Percentiles rank a stretch among this genome's conserved stretches.
Conservation (phyloP, 768 basidiomycete genomes). For the Lactarius evosmus region DNA sequence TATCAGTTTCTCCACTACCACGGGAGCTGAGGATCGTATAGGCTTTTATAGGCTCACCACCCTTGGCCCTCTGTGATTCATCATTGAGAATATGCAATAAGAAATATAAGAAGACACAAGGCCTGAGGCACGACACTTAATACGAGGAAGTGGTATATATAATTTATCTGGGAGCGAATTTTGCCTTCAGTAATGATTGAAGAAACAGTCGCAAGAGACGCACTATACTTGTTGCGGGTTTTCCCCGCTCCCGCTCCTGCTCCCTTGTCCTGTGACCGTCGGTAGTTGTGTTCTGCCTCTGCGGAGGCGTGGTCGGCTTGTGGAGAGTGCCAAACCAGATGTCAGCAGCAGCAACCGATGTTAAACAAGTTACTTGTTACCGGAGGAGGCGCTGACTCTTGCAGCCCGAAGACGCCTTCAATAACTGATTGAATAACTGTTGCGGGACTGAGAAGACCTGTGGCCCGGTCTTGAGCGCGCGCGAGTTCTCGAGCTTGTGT, state of each 20-base stretch:
- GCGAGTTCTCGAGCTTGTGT: slow-evolving; percentile 49
- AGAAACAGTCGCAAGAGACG: neutral
- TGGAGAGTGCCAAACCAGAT: neutral
- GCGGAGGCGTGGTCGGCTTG: neutral
- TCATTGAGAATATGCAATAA: neutral
- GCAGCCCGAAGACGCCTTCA: neutral
- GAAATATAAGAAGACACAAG: neutral
- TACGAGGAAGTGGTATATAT: neutral
- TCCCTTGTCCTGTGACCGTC: neutral
- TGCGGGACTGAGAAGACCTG: neutral
- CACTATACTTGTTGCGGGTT: neutral
- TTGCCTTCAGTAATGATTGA: neutral
- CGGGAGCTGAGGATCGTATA: no score
- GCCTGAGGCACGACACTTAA: neutral
- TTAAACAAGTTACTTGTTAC: no score
- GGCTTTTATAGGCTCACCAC: neutral
- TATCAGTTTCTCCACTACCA: no score
- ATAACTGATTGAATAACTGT: neutral
- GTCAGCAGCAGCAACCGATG: neutral
- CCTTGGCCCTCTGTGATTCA: neutral
- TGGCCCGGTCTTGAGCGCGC: neutral
- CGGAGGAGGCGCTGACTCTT: neutral
- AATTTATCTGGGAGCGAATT: neutral
- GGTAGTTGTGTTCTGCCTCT: neutral
- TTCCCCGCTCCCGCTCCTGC: no score